Conservation (phyloP, 352 stramenopile species). For the Phytophthora citrophthora region DNA sequence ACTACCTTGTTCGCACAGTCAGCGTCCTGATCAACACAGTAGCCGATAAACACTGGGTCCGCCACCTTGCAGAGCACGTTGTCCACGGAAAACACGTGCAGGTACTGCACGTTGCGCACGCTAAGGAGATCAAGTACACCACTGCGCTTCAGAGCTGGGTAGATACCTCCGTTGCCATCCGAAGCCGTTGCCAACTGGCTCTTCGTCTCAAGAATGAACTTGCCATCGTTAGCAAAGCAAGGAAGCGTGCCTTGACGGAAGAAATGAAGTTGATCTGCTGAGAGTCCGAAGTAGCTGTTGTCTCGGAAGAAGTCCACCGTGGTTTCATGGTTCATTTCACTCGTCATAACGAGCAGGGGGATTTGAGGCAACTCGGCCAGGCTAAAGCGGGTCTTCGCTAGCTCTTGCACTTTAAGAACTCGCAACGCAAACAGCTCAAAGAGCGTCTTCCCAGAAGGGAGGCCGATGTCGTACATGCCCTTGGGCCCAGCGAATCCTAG, state of each 20-base stretch:
- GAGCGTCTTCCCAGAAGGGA: conserved; percentile 92
- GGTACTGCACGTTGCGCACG: conserved; percentile 88
- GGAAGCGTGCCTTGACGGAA: conserved; percentile 97
- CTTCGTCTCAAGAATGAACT: conserved; percentile 95
- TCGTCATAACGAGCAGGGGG: conserved; percentile 98
- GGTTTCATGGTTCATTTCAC: conserved; percentile 94
- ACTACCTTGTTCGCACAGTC: conserved; percentile 98
- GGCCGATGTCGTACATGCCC: conserved; percentile 92
- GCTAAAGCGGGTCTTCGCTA: conserved; percentile 38
- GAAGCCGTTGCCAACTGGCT: conserved; percentile 91
- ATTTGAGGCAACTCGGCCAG: conserved; percentile 37
- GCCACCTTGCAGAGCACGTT: conserved; percentile 97
- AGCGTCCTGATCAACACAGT: conserved; percentile 92
- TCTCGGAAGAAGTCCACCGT: conserved; percentile 92
- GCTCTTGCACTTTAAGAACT: conserved; percentile 71
- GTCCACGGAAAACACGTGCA: conserved; percentile 98
- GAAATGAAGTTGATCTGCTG: conserved; percentile 91
- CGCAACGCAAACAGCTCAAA: conserved; percentile 94
- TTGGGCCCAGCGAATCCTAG: conserved; percentile 96
- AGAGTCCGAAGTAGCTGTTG: conserved; percentile 93
- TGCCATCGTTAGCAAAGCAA: conserved; percentile 94
- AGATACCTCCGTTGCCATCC: conserved; percentile 98
- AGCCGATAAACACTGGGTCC: conserved; percentile 97
- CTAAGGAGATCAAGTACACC: conserved; percentile 91
- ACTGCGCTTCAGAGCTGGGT: conserved; percentile 91